Conservation (phyloP, 129 eudicot species). For the Lactuca saligna region DNA sequence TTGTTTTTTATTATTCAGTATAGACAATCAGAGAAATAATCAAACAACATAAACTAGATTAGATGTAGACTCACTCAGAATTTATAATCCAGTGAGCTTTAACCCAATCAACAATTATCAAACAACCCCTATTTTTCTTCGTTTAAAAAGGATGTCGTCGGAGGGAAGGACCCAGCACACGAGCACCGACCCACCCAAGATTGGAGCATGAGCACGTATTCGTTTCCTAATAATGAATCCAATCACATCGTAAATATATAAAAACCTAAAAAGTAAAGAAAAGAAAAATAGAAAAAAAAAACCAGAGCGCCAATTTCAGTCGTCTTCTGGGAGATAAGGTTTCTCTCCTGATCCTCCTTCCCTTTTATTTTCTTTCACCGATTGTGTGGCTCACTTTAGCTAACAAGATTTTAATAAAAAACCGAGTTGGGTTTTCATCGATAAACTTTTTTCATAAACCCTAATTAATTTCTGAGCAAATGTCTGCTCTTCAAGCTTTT, state of each 20-base stretch:
- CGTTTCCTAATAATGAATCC: slow-evolving; percentile 19
- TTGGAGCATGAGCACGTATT: too few relatives aligned
- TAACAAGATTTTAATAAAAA: slow-evolving; percentile 1
- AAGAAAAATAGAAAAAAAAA: not conserved
- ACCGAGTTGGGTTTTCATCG: not conserved
- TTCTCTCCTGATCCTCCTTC: slow-evolving; percentile 6
- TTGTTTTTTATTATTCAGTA: too few relatives aligned
- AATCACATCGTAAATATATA: slow-evolving; percentile 6
- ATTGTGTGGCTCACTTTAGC: slow-evolving; percentile 25
- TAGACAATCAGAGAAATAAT: too few relatives aligned
- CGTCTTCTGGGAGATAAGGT: slow-evolving; percentile 53
- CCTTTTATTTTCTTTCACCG: not conserved
- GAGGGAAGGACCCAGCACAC: not conserved
- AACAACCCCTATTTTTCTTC: too few relatives aligned
- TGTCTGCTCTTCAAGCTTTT: slow-evolving; percentile 66
- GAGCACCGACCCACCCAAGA: too few relatives aligned
- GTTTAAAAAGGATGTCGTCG: not conserved
- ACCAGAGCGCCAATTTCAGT: slow-evolving; percentile 51
- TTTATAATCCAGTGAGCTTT: too few relatives aligned
- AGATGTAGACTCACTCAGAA: too few relatives aligned
- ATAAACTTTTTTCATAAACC: slow-evolving; percentile 30
- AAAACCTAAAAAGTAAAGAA: not conserved
- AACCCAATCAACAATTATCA: too few relatives aligned
- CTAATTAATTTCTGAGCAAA: slow-evolving; percentile 35
- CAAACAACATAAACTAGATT: too few relatives aligned